phyloP scores from a whole-genome alignment of 2,329 filamentous ascomycete species.

The Magnaporthales sp. region DNA sequence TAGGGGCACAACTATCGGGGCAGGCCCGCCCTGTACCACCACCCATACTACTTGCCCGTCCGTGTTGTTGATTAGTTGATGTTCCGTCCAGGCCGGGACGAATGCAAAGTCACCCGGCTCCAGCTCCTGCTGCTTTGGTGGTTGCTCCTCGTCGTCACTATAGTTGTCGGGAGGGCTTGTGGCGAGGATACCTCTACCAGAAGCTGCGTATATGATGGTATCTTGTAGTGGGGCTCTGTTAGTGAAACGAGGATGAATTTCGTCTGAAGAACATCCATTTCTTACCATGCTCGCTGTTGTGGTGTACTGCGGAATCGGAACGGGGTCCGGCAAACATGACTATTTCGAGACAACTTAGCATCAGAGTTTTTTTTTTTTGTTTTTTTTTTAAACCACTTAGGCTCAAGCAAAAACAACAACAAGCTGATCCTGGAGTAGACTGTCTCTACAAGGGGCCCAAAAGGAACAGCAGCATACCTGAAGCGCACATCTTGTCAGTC shows the following conservation, averaged over 20 bases:
- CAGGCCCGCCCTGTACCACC: slow-evolving; percentile 51
- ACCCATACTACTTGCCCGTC: slow-evolving; percentile 55
- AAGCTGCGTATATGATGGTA: slow-evolving; percentile 58
- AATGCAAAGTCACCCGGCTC: slow-evolving; percentile 59
- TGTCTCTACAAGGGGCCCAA: not conserved
- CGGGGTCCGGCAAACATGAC: slow-evolving; percentile 57
- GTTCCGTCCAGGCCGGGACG: slow-evolving; percentile 61
- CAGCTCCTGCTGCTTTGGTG: slow-evolving; percentile 46
- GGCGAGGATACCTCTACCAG: slow-evolving; percentile 52
- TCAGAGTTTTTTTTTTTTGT: not conserved
- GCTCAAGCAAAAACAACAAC: not conserved
- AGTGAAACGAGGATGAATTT: not conserved
- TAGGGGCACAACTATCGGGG: slow-evolving; percentile 54
- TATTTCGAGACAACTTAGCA: slow-evolving; percentile 15
- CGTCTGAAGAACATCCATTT: not conserved
- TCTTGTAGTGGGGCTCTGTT: slow-evolving; percentile 32
- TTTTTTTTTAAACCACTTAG: not conserved
- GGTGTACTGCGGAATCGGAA: slow-evolving; percentile 54
- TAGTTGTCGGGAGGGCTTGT: slow-evolving; percentile 39
- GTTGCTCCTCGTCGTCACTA: slow-evolving; percentile 40
- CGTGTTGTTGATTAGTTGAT: slow-evolving; percentile 60
- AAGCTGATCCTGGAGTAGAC: not conserved
- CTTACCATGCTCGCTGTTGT: slow-evolving; percentile 60
- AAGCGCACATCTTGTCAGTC: slow-evolving; percentile 58
- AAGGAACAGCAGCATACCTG: slow-evolving; percentile 36